phyloP scores from a whole-genome alignment of 768 basidiomycete species.

The Lactarius evosmus region DNA sequence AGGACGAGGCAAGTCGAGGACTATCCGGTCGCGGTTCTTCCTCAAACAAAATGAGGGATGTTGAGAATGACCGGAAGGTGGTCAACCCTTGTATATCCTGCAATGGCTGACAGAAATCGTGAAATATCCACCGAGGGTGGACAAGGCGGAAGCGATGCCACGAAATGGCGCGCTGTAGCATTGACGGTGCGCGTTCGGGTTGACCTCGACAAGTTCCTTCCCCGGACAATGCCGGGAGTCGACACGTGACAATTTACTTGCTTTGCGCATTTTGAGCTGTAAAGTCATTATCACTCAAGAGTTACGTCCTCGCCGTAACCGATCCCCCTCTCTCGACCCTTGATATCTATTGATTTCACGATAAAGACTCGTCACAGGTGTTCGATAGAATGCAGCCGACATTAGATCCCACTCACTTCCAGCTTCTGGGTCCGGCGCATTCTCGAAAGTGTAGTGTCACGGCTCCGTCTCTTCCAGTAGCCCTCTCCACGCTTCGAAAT shows the following conservation, averaged over 20 bases:
- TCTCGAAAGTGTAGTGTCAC: too few relatives aligned
- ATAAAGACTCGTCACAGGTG: neutral
- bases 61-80: neutral
- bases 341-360: neutral
- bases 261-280: too few relatives aligned
- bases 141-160: neutral
- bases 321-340: neutral
- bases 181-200: neutral
- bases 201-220: neutral
- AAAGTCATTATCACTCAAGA: too few relatives aligned
- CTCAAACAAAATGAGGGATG: neutral
- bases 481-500: too few relatives aligned
- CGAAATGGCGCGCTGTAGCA: constrained; percentile 3
- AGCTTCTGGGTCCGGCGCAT: neutral
- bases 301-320: neutral
- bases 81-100: neutral
- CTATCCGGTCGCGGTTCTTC: neutral
- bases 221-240: neutral
- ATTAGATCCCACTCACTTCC: neutral
- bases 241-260: neutral
- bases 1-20: neutral
- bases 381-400: neutral
- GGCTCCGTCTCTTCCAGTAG: too few relatives aligned
- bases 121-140: neutral
- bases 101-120: neutral